Base-by-base conservation (phyloP, 768 basidiomycete genomes). In the Leccinellum albellum region DNA sequence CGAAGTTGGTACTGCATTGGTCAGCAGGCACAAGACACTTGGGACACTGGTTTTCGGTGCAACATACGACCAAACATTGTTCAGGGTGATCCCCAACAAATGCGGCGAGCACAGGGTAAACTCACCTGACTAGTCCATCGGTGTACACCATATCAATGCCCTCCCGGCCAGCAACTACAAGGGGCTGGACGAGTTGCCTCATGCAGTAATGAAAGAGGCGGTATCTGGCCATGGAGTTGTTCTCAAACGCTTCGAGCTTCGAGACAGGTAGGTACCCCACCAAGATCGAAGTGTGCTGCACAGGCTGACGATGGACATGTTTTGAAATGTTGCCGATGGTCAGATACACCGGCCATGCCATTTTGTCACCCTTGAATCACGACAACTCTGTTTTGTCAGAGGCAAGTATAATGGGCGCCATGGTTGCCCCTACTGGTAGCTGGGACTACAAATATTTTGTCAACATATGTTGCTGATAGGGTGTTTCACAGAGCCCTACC, bases 221-320 rank as follows among this genome's bases (percentile, higher is more conserved):
- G 10, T 31, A 13, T 2, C 50, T 32, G 8, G 50, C 15, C 0
- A 50, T 23, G 1, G 4, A 50, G 15, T 50, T 50, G 20, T 50
- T 14, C 6, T 50, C 21, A 15, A 50, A 50, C 1, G 23, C 33
- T 2, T 1, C 23, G 3, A 51, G 12, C 10, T 51, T 51, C 0
- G 10, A 51, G 1, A 51, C 32, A 2, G 15, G 23, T 50, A 51
- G 0, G 1, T 51, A 51, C 0, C 23, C 23, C 3, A 51, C 4
- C 7, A 51, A 3, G 6, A 51, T 3, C 2, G 32, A 51, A 0
- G 23, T 32, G 35, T 51, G 50, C 3, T 10, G 10, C 0, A 6
- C 3, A 1, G 6, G 50, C 3, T 35, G 21, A 6, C 2, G 4
- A 2, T 3, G 3, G 0, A 51, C 1, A 0, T 51, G 9, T 17